phyloP scores from a whole-genome alignment of 108 stramenopile species.

The Skeletonema menzelii region DNA sequence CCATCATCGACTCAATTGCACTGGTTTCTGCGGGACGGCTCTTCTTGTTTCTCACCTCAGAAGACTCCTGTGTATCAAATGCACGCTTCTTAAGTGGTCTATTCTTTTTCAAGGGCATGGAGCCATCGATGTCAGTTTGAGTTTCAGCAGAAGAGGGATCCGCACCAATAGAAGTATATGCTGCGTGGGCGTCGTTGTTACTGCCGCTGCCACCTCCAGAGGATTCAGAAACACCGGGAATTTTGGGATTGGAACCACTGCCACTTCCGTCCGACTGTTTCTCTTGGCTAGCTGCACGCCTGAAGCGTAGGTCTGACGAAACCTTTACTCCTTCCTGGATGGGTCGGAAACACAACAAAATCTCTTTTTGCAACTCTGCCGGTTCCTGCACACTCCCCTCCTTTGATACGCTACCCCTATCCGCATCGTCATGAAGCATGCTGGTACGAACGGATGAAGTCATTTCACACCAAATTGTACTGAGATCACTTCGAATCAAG shows the following conservation, averaged over 20 bases:
- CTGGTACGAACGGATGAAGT: constrained; percentile 79
- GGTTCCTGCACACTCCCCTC: constrained; percentile 5
- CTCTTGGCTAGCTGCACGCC: background rate
- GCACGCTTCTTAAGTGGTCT: constrained; percentile 23
- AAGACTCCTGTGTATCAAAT: background rate
- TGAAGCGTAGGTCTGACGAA: constrained; percentile 50
- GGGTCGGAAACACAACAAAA: constrained; percentile 78
- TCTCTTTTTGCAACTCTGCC: constrained; percentile 52
- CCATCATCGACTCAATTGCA: background rate
- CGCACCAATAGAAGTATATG: background rate
- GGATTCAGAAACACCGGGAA: background rate
- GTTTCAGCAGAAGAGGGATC: constrained; percentile 14
- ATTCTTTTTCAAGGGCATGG: background rate
- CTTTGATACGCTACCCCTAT: constrained; percentile 11
- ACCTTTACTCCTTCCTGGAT: constrained; percentile 73
- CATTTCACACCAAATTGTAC: constrained; percentile 86
- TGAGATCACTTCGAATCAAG: constrained; percentile 75
- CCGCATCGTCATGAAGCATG: constrained; percentile 51
- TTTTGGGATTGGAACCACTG: background rate
- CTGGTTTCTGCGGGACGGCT: background rate
- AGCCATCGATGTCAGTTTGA: background rate
- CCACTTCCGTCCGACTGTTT: background rate
- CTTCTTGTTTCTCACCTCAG: background rate
- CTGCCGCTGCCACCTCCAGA: background rate
- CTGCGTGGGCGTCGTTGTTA: background rate